Conservation (phyloP, 2,329 filamentous ascomycete genomes). For the Colletotrichum phormii region DNA sequence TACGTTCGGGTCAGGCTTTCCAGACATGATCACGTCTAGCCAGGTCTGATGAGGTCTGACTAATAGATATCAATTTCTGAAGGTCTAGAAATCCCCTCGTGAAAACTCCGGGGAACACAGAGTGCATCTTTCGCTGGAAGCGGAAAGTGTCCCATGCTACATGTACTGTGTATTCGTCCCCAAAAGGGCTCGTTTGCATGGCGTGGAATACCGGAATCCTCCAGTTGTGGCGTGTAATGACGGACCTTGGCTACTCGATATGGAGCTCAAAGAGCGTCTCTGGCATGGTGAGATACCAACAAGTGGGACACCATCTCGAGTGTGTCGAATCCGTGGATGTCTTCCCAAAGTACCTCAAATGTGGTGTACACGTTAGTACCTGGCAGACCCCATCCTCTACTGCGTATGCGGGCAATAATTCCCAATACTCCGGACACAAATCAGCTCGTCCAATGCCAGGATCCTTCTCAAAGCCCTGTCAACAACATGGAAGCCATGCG, state of each 20-base stretch:
- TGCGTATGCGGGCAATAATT: background rate
- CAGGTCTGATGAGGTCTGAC: background rate
- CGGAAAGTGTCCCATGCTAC: background rate
- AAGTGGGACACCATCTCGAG: background rate
- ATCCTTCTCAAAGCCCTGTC: background rate
- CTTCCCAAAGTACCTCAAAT: background rate
- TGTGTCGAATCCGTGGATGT: background rate
- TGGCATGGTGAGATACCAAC: background rate
- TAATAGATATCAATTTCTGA: background rate
- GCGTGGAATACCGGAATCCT: background rate
- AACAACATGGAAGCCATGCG: background rate
- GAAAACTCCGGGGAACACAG: background rate
- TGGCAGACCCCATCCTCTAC: background rate
- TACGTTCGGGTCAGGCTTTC: background rate
- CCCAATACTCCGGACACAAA: background rate
- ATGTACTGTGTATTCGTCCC: background rate
- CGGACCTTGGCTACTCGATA: background rate
- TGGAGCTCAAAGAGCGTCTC: background rate
- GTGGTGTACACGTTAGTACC: background rate
- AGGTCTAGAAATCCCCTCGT: background rate
- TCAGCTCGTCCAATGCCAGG: background rate
- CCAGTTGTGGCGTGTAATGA: background rate
- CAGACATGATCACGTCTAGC: background rate
- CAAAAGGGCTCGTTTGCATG: background rate
- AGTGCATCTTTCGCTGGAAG: background rate